A percentile compares a stretch with the other conserved stretches of the same genome.
These are phyloP conservation scores for Talaromyces sp. DNA, from an alignment of 2,329 filamentous ascomycete species.

Conservation along the genomic window DNA sequence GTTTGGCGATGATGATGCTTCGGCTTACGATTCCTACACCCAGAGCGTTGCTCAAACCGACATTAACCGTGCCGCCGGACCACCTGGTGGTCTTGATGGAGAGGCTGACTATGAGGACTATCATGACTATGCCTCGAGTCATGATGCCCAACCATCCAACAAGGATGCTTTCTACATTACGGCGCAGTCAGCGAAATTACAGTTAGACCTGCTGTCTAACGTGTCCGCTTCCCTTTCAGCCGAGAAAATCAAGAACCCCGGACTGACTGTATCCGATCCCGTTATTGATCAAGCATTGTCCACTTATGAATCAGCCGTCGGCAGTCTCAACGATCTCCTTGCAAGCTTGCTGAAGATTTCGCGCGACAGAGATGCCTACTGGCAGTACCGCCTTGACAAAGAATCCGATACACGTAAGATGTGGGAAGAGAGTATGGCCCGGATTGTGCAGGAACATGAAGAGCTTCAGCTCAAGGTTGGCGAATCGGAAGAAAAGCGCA, in stretches of 20 bases:
- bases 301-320: conserved; percentile 86
- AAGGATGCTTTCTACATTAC: conserved; percentile 98
- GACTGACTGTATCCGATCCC: conserved; percentile 70
- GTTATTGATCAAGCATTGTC: conserved; percentile 71
- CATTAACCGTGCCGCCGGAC: conserved; percentile 48
- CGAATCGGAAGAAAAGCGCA: conserved; percentile 85
- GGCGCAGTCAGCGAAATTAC: conserved; percentile 87
- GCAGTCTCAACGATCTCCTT: conserved; percentile 78
- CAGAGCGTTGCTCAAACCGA: conserved; percentile 52
- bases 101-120: conserved; percentile 71
- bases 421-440: conserved; percentile 99
- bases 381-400: conserved; percentile 90
- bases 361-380: conserved; percentile 89
- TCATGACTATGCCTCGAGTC: conserved; percentile 74
- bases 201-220: conserved; percentile 83
- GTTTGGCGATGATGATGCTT: conserved; percentile 53
- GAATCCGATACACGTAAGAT: conserved; percentile 88
- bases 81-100: conserved; percentile 51
- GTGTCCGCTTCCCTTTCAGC: conserved; percentile 77
- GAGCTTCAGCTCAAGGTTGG: conserved; percentile 81
- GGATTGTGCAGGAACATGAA: conserved; percentile 92
- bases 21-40: conserved; percentile 55
- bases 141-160: conserved; percentile 67
- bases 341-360: conserved; percentile 88
- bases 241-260: conserved; percentile 68